These are phyloP conservation scores for Fusarium penzigii DNA, from an alignment of 2,329 filamentous ascomycete genomes.

Conservation along the genomic window DNA sequence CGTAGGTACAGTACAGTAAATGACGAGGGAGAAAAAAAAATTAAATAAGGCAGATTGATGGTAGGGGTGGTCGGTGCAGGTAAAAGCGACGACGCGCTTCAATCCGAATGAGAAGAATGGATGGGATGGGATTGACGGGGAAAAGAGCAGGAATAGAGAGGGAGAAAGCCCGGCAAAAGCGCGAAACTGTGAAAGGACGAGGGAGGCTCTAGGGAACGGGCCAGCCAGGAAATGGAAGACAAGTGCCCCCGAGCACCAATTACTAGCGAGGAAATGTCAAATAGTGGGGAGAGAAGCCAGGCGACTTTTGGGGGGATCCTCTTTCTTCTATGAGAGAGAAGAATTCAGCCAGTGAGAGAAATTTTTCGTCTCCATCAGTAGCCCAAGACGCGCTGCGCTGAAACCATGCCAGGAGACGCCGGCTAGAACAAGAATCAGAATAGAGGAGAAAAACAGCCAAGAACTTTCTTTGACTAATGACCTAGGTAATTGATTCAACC, in stretches of 20 bases:
- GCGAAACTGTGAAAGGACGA: constrained; percentile 11
- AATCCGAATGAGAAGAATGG: constrained; percentile 22
- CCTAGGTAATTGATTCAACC: not conserved
- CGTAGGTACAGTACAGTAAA: constrained; percentile 11
- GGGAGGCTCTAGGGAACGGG: constrained; percentile 7
- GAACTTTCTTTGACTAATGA: not conserved
- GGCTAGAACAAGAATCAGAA: constrained; percentile 12
- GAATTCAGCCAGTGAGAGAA: constrained; percentile 29
- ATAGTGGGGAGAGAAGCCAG: not conserved
- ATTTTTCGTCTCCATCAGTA: constrained; percentile 35
- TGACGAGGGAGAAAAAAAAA: constrained; percentile 4
- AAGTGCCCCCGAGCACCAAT: not conserved
- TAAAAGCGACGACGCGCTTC: constrained; percentile 24
- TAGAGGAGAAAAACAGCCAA: constrained; percentile 16
- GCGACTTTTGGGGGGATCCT: not conserved
- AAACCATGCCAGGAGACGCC: constrained; percentile 21
- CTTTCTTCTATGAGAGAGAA: not conserved
- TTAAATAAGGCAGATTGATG: constrained; percentile 21
- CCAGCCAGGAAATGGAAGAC: not conserved
- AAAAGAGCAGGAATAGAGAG: constrained; percentile 16
- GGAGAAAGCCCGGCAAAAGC: constrained; percentile 22
- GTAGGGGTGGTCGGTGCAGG: constrained; percentile 25
- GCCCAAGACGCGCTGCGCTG: constrained; percentile 28
- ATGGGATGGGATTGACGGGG: constrained; percentile 25
- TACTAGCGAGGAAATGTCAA: not conserved